Percentiles rank a stretch among this genome's conserved stretches.
Conservation (phyloP, 1,139 yeast genomes). For the Candida buenavistaensis region DNA sequence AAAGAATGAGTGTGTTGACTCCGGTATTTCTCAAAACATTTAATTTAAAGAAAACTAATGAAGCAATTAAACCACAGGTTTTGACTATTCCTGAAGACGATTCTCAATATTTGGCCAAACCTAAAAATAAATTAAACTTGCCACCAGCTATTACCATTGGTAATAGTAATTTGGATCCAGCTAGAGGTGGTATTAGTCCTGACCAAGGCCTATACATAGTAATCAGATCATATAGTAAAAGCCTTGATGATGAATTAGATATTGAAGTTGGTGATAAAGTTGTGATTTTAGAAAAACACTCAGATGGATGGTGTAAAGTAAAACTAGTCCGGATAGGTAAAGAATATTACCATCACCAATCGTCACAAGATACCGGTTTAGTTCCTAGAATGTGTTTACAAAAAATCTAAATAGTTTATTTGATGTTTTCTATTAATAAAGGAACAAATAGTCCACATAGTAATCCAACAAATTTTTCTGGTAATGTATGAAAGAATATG, state of each 20-base stretch:
- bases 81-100: conserved; percentile 2
- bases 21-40: conserved; percentile 39
- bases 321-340: conserved; percentile 14
- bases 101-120: neutral
- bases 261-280: conserved; percentile 35
- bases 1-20: conserved; percentile 21
- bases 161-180: conserved; percentile 8
- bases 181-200: conserved; percentile 9
- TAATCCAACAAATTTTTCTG: conserved; percentile 57
- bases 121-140: conserved; percentile 7
- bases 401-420: conserved; percentile 11
- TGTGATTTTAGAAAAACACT: conserved; percentile 24
- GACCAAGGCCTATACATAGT: conserved; percentile 20
- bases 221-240: conserved; percentile 26
- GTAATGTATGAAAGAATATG: conserved; percentile 59
- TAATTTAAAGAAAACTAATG: conserved; percentile 22
- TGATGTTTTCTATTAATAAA: conserved; percentile 12
- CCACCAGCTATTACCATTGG: conserved; percentile 7
- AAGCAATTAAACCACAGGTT: conserved; percentile 9
- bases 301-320: conserved; percentile 45
- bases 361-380: conserved; percentile 25
- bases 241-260: conserved; percentile 36
- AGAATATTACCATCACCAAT: conserved; percentile 8
- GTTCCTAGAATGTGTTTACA: conserved; percentile 36
- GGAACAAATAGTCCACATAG: conserved; percentile 47